These are phyloP conservation scores for Xylariaceae sp. DNA, from an alignment of 2,329 filamentous ascomycete genomes.

Conservation along the genomic window DNA sequence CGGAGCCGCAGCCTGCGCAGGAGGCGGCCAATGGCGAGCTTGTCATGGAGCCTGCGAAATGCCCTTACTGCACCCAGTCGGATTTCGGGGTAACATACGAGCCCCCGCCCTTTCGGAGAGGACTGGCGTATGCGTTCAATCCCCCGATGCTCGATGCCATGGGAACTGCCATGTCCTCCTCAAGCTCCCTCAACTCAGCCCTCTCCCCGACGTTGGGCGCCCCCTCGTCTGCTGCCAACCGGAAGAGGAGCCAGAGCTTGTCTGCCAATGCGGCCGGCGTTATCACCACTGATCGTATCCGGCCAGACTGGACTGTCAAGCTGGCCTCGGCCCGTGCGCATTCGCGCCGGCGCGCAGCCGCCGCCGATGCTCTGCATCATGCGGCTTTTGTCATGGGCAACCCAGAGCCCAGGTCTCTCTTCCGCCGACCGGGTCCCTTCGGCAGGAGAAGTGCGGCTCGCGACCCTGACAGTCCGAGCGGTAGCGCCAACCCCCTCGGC, in stretches of 20 bases:
- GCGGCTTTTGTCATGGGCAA: slow-evolving; percentile 85
- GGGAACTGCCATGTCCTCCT: slow-evolving; percentile 75
- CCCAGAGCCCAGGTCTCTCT: slow-evolving; percentile 45
- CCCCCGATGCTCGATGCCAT: slow-evolving; percentile 41
- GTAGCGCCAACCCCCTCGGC: slow-evolving; percentile 10
- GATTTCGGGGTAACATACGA: slow-evolving; percentile 97
- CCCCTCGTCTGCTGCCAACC: slow-evolving; percentile 26
- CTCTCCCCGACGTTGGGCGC: slow-evolving; percentile 33
- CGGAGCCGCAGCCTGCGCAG: slow-evolving; percentile 25
- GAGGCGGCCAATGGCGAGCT: slow-evolving; percentile 56
- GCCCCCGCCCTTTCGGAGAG: slow-evolving; percentile 78
- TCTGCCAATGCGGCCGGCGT: slow-evolving; percentile 80
- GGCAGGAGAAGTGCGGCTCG: slow-evolving; percentile 43
- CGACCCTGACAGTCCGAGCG: slow-evolving; percentile 23
- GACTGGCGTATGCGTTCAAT: slow-evolving; percentile 59
- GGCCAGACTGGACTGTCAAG: slow-evolving; percentile 92
- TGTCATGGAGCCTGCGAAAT: slow-evolving; percentile 84
- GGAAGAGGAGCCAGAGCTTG: slow-evolving; percentile 50
- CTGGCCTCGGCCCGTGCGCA: slow-evolving; percentile 77
- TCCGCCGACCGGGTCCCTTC: slow-evolving; percentile 44
- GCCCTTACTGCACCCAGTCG: slow-evolving; percentile 89
- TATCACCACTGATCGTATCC: slow-evolving; percentile 84
- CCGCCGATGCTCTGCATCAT: slow-evolving; percentile 88
- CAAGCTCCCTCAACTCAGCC: slow-evolving; percentile 65
- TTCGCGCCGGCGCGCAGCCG: slow-evolving; percentile 77